Percentiles rank a stretch among this genome's conserved stretches.
These are phyloP conservation scores for Coprinellus micaceus DNA, from an alignment of 768 basidiomycete genomes.

Conservation along the genomic window DNA sequence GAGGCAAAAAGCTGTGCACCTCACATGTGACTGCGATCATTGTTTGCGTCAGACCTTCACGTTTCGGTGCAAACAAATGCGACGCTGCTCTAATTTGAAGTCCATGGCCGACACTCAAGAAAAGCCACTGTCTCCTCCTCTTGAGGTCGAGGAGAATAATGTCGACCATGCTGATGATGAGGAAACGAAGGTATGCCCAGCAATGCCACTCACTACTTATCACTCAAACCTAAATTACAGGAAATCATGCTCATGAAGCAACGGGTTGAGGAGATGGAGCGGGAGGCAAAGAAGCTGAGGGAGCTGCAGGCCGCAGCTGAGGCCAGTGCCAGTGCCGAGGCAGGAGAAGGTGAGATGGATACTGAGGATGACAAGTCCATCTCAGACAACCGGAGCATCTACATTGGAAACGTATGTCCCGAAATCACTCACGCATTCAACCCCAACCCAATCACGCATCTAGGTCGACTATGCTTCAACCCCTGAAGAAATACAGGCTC, in stretches of 20 bases:
- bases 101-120: constrained; percentile 52
- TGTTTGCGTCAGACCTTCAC: background rate
- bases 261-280: constrained; percentile 89
- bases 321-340: constrained; percentile 44
- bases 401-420: constrained; percentile 94
- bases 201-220: constrained; percentile 7
- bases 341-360: constrained; percentile 54
- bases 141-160: constrained; percentile 30
- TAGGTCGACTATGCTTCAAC: constrained; percentile 98
- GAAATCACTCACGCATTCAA: no score
- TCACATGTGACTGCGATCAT: constrained; percentile 5
- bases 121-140: constrained; percentile 34
- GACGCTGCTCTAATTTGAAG: constrained; percentile 1
- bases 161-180: constrained; percentile 63
- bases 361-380: constrained; percentile 81
- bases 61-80: constrained; percentile 1
- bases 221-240: constrained; percentile 34
- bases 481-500: constrained; percentile 95
- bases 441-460: no score
- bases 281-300: constrained; percentile 81
- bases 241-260: constrained; percentile 91
- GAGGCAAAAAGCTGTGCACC: constrained; percentile 1
- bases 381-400: constrained; percentile 85
- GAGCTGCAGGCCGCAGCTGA: constrained; percentile 82
- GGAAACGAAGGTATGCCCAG: constrained; percentile 49